These are phyloP conservation scores for Tolypocladium pustulatum DNA, from an alignment of 2,329 filamentous ascomycete species.

Conservation along the genomic window DNA sequence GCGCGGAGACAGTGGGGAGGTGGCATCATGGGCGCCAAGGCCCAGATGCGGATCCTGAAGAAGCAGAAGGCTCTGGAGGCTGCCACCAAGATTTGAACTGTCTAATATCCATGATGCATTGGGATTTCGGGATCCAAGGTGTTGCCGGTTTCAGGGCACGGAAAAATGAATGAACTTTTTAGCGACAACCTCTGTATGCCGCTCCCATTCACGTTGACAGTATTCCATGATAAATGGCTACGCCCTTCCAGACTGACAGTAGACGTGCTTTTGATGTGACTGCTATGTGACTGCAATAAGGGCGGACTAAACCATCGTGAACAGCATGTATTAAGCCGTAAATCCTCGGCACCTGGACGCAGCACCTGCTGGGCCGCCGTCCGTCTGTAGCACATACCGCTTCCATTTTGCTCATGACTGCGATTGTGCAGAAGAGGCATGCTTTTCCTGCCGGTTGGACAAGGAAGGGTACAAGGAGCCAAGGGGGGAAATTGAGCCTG, in stretches of 20 bases:
- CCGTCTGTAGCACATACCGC: background rate
- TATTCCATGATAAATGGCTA: background rate
- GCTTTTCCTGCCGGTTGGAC: too few relatives aligned
- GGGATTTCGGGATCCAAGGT: conserved; percentile 27
- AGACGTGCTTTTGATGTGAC: background rate
- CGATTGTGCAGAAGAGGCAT: background rate
- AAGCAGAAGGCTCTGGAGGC: conserved; percentile 87
- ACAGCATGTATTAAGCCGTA: background rate
- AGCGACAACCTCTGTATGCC: conserved; percentile 17
- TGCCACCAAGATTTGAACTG: conserved; percentile 90
- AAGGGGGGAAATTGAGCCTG: background rate
- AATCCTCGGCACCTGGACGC: too few relatives aligned
- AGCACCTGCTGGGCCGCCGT: background rate
- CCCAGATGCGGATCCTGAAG: conserved; percentile 67
- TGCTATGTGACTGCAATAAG: background rate
- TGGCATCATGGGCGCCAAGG: conserved; percentile 98
- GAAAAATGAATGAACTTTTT: conserved; percentile 30
- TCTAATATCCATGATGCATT: conserved; percentile 29
- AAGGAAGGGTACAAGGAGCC: background rate
- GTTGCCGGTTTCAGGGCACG: conserved; percentile 30
- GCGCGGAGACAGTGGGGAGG: conserved; percentile 92
- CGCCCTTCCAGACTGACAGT: background rate
- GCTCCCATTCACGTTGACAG: conserved; percentile 4
- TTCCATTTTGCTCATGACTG: too few relatives aligned
- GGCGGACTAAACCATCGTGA: background rate